phyloP scores from a whole-genome alignment of 1,139 yeast species.

The Yarrowia galli region DNA sequence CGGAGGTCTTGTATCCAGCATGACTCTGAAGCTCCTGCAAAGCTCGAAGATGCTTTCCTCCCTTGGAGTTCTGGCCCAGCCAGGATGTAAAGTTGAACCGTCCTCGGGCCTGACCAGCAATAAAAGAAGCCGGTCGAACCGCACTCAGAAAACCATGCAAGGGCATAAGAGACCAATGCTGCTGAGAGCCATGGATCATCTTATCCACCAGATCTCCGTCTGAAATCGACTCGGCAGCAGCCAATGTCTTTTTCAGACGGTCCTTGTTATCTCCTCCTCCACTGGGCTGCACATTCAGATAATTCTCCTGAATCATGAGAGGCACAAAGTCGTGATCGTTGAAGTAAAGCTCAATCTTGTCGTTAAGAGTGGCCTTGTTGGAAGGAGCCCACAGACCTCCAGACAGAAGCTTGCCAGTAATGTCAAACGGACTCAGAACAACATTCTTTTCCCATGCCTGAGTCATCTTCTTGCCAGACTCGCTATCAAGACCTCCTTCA shows the following conservation, averaged over 20 bases:
- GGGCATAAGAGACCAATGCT: constrained; percentile 95
- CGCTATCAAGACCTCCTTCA: constrained; percentile 61
- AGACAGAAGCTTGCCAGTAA: constrained; percentile 72
- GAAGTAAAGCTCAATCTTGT: constrained; percentile 87
- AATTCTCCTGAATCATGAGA: constrained; percentile 95
- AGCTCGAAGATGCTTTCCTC: constrained; percentile 75
- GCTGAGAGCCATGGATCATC: constrained; percentile 87
- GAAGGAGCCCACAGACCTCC: constrained; percentile 66
- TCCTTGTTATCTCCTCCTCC: constrained; percentile 47
- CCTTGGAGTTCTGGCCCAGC: constrained; percentile 91
- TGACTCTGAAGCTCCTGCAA: constrained; percentile 91
- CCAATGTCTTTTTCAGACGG: constrained; percentile 69
- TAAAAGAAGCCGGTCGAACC: constrained; percentile 76
- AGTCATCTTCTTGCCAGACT: constrained; percentile 59
- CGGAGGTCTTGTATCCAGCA: constrained; percentile 77
- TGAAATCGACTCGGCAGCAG: constrained; percentile 87
- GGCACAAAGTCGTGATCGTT: constrained; percentile 96
- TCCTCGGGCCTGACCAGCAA: constrained; percentile 74
- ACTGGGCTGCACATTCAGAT: constrained; percentile 67
- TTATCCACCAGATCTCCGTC: constrained; percentile 81
- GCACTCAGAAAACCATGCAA: constrained; percentile 89
- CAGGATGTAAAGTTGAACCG: constrained; percentile 83
- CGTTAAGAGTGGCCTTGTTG: constrained; percentile 66
- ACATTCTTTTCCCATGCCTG: constrained; percentile 87
- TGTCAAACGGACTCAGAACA: constrained; percentile 92